Evolutionary conservation across 2,329 filamentous ascomycete species (phyloP).

Genomic region (Talaromyces sp.): DNA sequence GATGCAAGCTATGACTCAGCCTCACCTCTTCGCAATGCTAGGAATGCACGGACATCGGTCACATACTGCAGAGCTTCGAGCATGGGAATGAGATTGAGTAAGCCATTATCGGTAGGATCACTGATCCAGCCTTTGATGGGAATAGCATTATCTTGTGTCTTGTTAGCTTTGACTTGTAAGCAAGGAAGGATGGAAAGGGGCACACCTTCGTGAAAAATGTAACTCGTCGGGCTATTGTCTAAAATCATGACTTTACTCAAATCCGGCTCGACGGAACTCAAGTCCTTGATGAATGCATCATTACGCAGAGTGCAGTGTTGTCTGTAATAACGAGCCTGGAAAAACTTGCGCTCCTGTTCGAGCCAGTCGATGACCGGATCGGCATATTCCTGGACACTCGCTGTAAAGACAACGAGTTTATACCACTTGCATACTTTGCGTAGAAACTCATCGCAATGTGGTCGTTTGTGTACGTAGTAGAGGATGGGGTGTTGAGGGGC

Average conservation of each 20-base stretch:
- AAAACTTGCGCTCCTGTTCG: constrained; percentile 94
- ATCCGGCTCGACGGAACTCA: constrained; percentile 93
- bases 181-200: neutral
- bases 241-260: constrained; percentile 98
- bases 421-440: constrained; percentile 97
- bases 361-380: constrained; percentile 99
- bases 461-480: constrained; percentile 98
- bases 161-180: constrained; percentile 14
- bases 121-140: constrained; percentile 99
- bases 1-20: constrained; percentile 31
- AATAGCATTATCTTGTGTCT: constrained; percentile 81
- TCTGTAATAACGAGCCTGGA: constrained; percentile 87
- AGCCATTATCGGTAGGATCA: constrained; percentile 93
- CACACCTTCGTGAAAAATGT: constrained; percentile 96
- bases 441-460: constrained; percentile 94
- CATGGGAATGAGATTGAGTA: constrained; percentile 87
- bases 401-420: constrained; percentile 93
- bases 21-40: constrained; percentile 85
- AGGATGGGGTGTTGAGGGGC: constrained; percentile 92
- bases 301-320: constrained; percentile 96
- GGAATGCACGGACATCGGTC: constrained; percentile 85
- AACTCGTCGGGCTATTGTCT: constrained; percentile 97
- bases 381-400: constrained; percentile 96
- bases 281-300: constrained; percentile 95
- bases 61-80: constrained; percentile 95